Evolutionary conservation across 768 basidiomycete genomes (phyloP).

Genomic region (Rhodotorula babjevae): DNA sequence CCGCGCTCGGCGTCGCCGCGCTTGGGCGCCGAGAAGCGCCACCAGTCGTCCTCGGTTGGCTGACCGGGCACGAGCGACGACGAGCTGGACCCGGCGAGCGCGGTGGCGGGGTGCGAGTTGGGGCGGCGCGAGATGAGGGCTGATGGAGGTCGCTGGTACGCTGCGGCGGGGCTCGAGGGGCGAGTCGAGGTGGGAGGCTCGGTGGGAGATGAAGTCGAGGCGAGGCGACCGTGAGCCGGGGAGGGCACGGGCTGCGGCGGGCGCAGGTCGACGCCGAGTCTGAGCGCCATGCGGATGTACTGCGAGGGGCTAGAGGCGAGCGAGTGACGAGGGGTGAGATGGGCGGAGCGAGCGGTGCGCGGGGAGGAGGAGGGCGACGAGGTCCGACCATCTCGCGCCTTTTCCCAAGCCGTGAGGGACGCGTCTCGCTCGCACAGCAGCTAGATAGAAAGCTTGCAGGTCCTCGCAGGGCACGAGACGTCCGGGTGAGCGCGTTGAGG

Average conservation of each 20-base stretch:
- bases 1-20: neutral
- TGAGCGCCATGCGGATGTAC: neutral
- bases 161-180: too few species aligned
- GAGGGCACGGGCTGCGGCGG: neutral
- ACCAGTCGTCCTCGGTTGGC: slow-evolving; percentile 2
- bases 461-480: too few species aligned
- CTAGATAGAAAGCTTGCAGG: too few species aligned
- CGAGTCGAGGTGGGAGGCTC: neutral
- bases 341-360: neutral
- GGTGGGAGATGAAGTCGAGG: neutral
- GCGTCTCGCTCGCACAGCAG: too few species aligned
- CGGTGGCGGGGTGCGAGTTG: neutral
- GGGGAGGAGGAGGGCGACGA: neutral
- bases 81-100: neutral
- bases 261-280: neutral
- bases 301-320: neutral
- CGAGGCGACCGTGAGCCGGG: neutral
- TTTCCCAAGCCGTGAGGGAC: too few species aligned
- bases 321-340: neutral
- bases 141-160: neutral
- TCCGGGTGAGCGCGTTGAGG: too few species aligned
- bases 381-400: too few species aligned
- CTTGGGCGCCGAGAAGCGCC: neutral
- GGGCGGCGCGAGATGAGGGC: too few species aligned
- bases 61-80: neutral